Conservation (phyloP, 495 filamentous ascomycete species). For the Filosporella fistucella region DNA sequence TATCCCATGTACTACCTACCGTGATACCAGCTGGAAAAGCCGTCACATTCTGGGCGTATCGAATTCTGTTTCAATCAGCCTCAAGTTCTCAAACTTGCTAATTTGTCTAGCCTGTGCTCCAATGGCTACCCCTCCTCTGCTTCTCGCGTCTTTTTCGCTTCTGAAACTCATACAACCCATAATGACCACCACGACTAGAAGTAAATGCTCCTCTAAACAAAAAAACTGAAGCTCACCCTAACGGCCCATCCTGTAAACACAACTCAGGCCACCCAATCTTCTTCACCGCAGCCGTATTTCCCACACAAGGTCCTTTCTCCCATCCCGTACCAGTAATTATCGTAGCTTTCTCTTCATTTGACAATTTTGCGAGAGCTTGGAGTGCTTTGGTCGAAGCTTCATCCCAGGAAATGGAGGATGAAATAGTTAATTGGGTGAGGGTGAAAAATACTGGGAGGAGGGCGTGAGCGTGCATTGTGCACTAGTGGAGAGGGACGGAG, state of each 20-base stretch:
- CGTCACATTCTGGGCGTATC: constrained; percentile 64
- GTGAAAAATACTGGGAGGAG: no score
- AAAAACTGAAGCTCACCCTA: constrained; percentile 40
- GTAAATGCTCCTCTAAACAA: background rate
- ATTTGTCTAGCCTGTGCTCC: no score
- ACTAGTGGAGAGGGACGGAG: no score
- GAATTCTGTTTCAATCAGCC: constrained; percentile 3
- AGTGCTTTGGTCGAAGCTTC: constrained; percentile 52
- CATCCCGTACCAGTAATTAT: constrained; percentile 62
- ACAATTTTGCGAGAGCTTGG: constrained; percentile 48
- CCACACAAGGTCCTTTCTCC: constrained; percentile 62
- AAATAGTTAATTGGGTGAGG: no score
- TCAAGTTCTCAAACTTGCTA: background rate
- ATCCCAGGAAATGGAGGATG: no score
- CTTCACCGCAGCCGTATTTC: constrained; percentile 50
- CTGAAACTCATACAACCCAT: no score
- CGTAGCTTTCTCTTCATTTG: constrained; percentile 52
- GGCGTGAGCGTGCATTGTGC: no score
- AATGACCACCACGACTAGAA: no score
- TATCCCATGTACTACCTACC: constrained; percentile 67
- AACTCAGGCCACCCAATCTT: constrained; percentile 53
- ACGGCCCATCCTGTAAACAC: constrained; percentile 55
- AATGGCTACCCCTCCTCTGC: no score
- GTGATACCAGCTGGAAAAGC: constrained; percentile 81
- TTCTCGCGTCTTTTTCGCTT: background rate